Evolutionary conservation across 306 rosid genomes (phyloP), one percentile per base, ranked within the genome.

Genomic region (Styphnolobium japonicum): DNA sequence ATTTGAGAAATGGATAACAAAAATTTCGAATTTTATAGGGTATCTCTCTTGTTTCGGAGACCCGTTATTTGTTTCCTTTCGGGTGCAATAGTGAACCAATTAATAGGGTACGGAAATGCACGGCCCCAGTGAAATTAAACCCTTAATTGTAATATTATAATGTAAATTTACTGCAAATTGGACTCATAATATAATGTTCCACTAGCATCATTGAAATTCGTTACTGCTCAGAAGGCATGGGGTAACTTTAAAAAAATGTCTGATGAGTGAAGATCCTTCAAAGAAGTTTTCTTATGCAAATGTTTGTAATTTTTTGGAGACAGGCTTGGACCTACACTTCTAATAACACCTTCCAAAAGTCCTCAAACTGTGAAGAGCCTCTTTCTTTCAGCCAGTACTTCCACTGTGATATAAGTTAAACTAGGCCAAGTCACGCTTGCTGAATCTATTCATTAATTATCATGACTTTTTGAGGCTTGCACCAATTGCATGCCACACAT

Each of bases 391-490:
- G 31, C 40, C 71, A 56, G 64, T 67, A 37, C 63, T 73, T 49
- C 11, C 62, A 23, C 76, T 79, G 73, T 67, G 53, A 78, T 48
- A 15, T 62, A 52, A 75, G 79, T 84, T 63, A 74, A 79, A 84
- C 40, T 31, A 69, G 70, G 79, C 53, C 43, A 73, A 52, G 56
- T 11, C 74, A 77, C 55, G 55, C 55, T 52, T 77, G 14, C 60
- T 73, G 49, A 72, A 69, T 55, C 69, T 23, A 29, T 36, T 56
- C 60, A 80, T 49, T 71, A 6, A 25, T 60, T 72, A 52, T 69
- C 34, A 2, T 12, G 27, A 58, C 74, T 40, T 71, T 51, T 22
- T 61, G 4, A 36, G 34, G 52, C 51, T 65, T 43, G 25, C 37
- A 19, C 65, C 43, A 42, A 5, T 42, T 40, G 82, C 56, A 10